These are phyloP conservation scores for Sarocladium brachiariae DNA, from an alignment of 2,329 filamentous ascomycete species.

Conservation along the genomic window DNA sequence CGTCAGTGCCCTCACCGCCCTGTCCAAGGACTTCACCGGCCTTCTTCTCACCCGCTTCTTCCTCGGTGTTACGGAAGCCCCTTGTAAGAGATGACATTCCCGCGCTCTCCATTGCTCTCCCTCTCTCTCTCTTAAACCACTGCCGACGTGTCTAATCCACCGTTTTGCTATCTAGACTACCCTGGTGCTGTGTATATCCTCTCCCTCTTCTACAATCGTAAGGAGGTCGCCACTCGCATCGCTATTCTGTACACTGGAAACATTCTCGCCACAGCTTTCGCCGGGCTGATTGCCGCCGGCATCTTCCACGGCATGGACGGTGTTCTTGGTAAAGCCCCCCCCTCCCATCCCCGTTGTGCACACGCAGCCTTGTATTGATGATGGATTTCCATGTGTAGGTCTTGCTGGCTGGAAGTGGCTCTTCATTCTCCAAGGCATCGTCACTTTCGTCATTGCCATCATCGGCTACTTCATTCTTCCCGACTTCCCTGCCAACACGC, in stretches of 20 bases:
- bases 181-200: conserved; percentile 40
- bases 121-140: conserved; percentile 30
- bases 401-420: conserved; percentile 57
- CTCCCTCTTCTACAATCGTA: conserved; percentile 53
- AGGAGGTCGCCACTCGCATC: conserved; percentile 56
- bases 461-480: conserved; percentile 16
- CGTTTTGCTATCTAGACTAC: conserved; percentile 26
- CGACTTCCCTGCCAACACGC: conserved; percentile 32
- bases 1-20: conserved; percentile 39
- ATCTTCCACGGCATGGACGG: conserved; percentile 41
- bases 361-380: not conserved
- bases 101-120: conserved; percentile 23
- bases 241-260: conserved; percentile 53
- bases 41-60: conserved; percentile 41
- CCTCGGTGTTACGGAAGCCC: conserved; percentile 39
- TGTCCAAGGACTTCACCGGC: conserved; percentile 39
- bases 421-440: conserved; percentile 58
- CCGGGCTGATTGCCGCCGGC: conserved; percentile 52
- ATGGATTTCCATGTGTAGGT: conserved; percentile 33
- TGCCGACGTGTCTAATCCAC: conserved; percentile 35
- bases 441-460: conserved; percentile 18
- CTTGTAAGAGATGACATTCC: conserved; percentile 20
- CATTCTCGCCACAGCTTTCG: conserved; percentile 61
- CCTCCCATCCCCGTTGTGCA: not conserved
- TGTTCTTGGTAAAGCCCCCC: not conserved